A percentile compares a stretch with the other conserved stretches of the same genome.
phyloP scores from a whole-genome alignment of 345 rosid species.

The Carallia brachiata region DNA sequence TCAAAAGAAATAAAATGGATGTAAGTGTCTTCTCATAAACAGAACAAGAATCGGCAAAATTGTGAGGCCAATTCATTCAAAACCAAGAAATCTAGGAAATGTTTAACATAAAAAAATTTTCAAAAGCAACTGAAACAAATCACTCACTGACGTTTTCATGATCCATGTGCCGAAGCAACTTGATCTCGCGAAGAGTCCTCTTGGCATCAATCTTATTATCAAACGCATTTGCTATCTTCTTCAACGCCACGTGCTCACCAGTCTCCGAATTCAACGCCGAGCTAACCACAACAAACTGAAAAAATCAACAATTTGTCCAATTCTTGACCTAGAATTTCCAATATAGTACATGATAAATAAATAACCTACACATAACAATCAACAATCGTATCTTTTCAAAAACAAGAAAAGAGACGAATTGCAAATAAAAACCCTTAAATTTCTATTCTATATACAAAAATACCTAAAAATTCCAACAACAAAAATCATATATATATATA shows the following conservation, averaged over 20 bases:
- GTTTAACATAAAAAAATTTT: not conserved
- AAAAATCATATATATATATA: too few relatives aligned
- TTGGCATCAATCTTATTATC: conserved; percentile 80
- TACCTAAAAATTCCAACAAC: too few relatives aligned
- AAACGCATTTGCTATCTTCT: conserved; percentile 82
- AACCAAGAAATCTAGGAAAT: not conserved
- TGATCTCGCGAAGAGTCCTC: conserved; percentile 96
- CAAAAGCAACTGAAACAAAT: conserved; percentile 3
- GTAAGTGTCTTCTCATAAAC: not conserved
- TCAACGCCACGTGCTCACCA: conserved; percentile 73
- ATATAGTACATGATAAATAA: too few relatives aligned
- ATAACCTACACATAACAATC: too few relatives aligned
- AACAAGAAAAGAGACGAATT: too few relatives aligned
- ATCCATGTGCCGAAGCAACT: conserved; percentile 90
- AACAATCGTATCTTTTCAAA: too few relatives aligned
- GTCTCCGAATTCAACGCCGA: conserved; percentile 77
- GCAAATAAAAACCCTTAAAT: too few relatives aligned
- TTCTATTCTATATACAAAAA: too few relatives aligned
- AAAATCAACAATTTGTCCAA: too few relatives aligned
- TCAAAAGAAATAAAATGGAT: not conserved
- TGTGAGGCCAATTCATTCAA: not conserved
- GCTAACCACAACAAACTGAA: conserved; percentile 27
- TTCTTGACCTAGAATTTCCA: too few relatives aligned
- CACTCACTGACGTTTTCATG: conserved; percentile 91
- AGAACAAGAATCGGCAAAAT: not conserved